Conservation (phyloP, 306 rosid species). For the Ceratonia siliqua region DNA sequence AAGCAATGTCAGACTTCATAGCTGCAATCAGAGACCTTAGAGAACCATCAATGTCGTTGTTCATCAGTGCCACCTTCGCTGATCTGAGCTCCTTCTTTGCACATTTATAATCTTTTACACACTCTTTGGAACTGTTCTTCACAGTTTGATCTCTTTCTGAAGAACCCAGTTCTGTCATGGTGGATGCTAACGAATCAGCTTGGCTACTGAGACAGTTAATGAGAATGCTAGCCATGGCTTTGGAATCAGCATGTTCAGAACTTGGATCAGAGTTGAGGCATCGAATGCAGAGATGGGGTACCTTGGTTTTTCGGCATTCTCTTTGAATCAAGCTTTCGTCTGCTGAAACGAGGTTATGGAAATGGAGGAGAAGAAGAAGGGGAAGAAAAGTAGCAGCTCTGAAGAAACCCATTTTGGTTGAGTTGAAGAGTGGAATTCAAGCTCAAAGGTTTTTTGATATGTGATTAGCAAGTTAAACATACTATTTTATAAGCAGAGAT, state of each 20-base stretch:
- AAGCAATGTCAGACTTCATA: background rate
- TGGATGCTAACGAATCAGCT: slow-evolving; percentile 3
- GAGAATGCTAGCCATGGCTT: slow-evolving; percentile 9
- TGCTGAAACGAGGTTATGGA: slow-evolving; percentile 10
- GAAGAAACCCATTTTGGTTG: background rate
- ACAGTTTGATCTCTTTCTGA: background rate
- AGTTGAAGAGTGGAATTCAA: background rate
- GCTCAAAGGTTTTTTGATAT: background rate
- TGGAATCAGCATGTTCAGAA: background rate
- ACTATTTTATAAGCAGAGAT: background rate
- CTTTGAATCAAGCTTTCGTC: slow-evolving; percentile 11
- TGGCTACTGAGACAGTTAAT: slow-evolving; percentile 15
- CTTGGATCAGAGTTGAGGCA: slow-evolving; percentile 13
- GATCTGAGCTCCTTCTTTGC: slow-evolving; percentile 2
- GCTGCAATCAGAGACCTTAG: background rate
- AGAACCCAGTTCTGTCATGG: slow-evolving; percentile 18
- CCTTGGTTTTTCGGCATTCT: slow-evolving; percentile 24
- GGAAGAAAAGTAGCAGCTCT: background rate
- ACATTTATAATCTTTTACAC: background rate
- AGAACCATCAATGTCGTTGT: background rate
- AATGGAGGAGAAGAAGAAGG: background rate
- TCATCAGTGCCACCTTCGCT: background rate
- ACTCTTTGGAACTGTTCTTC: background rate
- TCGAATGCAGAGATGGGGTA: slow-evolving; percentile 20
- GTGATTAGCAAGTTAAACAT: background rate